Evolutionary conservation across 768 basidiomycete genomes (phyloP), one percentile per base, ranked within the genome.

Genomic region (Serendipita sp.): DNA sequence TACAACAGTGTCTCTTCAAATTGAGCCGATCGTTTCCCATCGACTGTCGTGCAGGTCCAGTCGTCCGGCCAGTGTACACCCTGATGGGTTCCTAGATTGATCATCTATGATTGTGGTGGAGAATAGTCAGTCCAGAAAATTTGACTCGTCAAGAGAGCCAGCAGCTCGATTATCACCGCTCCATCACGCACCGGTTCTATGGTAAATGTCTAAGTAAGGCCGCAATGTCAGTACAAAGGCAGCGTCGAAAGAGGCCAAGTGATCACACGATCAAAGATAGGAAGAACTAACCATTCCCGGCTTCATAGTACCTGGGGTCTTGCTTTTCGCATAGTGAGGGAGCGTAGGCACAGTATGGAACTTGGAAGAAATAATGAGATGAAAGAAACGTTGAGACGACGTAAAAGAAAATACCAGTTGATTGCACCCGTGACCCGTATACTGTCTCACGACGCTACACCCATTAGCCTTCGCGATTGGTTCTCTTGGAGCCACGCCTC

Each of bases 1-100:
- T 70, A 94, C 93, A 99, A 74, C 40, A 99, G 76, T 0, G 95
- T 97, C 70, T 99, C 96, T 73, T 99, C 96, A 71, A 97, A 99
- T 71, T 99, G 96, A 1, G 96, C 96, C 66, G 90, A 93, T 64
- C 81, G 78, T 72, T 87, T 88, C 27, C 93, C 95, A 74, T 97
- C 95, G 11, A 80, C 74, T 3, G 96, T 99, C 23, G 87, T 91
- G 1, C 94, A 91, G 2, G 95, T 98, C 95, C 95, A 98, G 71
- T 91, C 86, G 73, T 95, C 92, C 36, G 87, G 86, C 93, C 93
- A 92, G 71, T 92, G 90, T 23, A 85, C 78, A 63, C 83, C 81
- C 34, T 81, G 81, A 67, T 78, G 83, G 62, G 79, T 78, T 3
- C 94, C 94, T 18, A 91, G 73, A 73, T 97, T 97, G 68, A 96